Evolutionary conservation across 495 filamentous ascomycete genomes (phyloP).

Genomic region (Podospora tetraspora): DNA sequence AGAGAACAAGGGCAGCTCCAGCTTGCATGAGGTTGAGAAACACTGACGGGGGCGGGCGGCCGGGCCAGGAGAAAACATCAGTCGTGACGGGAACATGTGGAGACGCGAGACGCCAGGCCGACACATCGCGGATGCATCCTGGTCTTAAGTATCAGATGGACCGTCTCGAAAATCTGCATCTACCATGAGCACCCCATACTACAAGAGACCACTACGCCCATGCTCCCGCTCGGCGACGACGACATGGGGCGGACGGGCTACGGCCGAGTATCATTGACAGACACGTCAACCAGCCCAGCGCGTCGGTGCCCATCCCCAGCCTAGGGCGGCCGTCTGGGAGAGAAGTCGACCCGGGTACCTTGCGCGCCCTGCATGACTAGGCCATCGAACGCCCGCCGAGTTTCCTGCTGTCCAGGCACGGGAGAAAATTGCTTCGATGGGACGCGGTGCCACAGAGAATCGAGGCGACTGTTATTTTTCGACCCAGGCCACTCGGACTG

Average conservation of each 20-base stretch:
- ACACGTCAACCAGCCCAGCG: slow-evolving; percentile 26
- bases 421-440: slow-evolving; percentile 6
- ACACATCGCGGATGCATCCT: slow-evolving; percentile 14
- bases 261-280: slow-evolving; percentile 4
- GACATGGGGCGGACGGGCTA: slow-evolving; percentile 10
- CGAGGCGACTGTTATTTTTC: slow-evolving; percentile 8
- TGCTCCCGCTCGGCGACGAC: slow-evolving; percentile 17
- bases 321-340: slow-evolving; percentile 1
- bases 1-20: slow-evolving; percentile 1
- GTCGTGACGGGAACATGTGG: background rate
- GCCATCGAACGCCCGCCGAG: slow-evolving; percentile 13
- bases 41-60: background rate
- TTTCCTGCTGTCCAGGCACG: slow-evolving; percentile 11
- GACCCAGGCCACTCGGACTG: slow-evolving; percentile 12
- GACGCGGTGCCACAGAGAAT: slow-evolving; percentile 10
- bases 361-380: slow-evolving; percentile 13
- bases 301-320: slow-evolving; percentile 11
- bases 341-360: slow-evolving; percentile 14
- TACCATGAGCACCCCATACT: background rate
- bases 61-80: background rate
- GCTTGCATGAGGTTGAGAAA: slow-evolving; percentile 6
- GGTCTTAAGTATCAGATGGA: slow-evolving; percentile 17
- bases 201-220: slow-evolving; percentile 2
- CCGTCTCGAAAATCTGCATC: background rate
- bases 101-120: slow-evolving; percentile 8